Percentiles rank a stretch among this genome's conserved stretches.
Evolutionary conservation across 345 rosid genomes (phyloP).

Genomic region (Populus alba): DNA sequence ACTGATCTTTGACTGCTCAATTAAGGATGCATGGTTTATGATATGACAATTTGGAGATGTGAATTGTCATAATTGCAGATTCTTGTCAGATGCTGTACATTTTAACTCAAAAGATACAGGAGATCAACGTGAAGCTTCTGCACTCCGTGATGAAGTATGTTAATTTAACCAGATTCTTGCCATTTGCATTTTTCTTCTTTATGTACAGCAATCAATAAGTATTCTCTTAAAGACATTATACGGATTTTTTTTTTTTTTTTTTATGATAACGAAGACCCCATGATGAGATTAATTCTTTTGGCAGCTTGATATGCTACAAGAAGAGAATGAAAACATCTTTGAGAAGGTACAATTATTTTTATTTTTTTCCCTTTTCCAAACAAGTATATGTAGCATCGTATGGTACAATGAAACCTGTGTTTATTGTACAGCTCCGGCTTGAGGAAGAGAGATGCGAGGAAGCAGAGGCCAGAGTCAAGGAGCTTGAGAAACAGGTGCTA

Average conservation of each 20-base stretch:
- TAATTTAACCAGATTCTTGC: background rate
- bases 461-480: slow-evolving; percentile 31
- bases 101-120: slow-evolving; percentile 47
- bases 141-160: slow-evolving; percentile 93
- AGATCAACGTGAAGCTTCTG: slow-evolving; percentile 85
- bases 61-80: slow-evolving; percentile 19
- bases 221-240: background rate
- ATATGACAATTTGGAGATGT: background rate
- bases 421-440: slow-evolving; percentile 25
- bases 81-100: slow-evolving; percentile 18
- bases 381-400: background rate
- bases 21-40: background rate
- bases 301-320: slow-evolving; percentile 83
- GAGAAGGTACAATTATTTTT: slow-evolving; percentile 21
- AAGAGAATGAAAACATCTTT: slow-evolving; percentile 47
- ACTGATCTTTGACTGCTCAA: background rate
- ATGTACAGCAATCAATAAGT: background rate
- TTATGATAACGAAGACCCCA: background rate
- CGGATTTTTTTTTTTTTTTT: background rate
- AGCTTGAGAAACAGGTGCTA: slow-evolving; percentile 33
- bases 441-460: slow-evolving; percentile 35
- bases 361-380: background rate
- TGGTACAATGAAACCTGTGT: background rate
- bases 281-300: background rate
- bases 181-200: background rate